A percentile compares a stretch with the other conserved stretches of the same genome.
These are phyloP conservation scores for Ganoderma leucocontextum DNA, from an alignment of 1,284 basidiomycete species.

Conservation along the genomic window DNA sequence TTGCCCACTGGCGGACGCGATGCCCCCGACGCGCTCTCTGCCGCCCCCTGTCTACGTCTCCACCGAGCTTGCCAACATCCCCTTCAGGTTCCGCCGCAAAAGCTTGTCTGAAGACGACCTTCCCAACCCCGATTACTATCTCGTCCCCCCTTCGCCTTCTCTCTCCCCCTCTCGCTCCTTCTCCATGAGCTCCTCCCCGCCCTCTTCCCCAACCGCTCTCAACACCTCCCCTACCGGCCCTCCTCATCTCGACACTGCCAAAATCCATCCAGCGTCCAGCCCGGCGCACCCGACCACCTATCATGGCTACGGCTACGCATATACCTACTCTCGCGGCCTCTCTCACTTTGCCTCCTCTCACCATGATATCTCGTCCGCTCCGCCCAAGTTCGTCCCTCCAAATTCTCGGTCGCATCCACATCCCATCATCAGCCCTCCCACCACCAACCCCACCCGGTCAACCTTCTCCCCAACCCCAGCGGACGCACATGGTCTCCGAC, in stretches of 20 bases:
- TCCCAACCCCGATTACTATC: constrained; percentile 19
- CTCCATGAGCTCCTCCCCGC: constrained; percentile 32
- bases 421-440: constrained; percentile 14
- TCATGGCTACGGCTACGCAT: constrained; percentile 28
- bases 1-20: constrained; percentile 9
- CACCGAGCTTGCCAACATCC: constrained; percentile 25
- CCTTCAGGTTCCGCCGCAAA: constrained; percentile 37
- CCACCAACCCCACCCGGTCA: constrained; percentile 9
- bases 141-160: constrained; percentile 28
- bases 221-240: constrained; percentile 24
- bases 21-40: constrained; percentile 22
- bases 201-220: constrained; percentile 27
- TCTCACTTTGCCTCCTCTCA: constrained; percentile 17
- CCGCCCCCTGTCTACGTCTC: constrained; percentile 11
- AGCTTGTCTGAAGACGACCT: constrained; percentile 33
- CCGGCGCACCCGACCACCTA: constrained; percentile 21
- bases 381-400: not conserved
- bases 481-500: constrained; percentile 6
- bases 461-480: constrained; percentile 11
- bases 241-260: constrained; percentile 19
- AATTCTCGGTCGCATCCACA: constrained; percentile 25
- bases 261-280: constrained; percentile 23
- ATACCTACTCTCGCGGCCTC: constrained; percentile 20
- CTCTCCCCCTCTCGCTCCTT: constrained; percentile 30
- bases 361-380: constrained; percentile 10